phyloP scores from a whole-genome alignment of 768 basidiomycete genomes.

The Thelephora aurantiotincta region DNA sequence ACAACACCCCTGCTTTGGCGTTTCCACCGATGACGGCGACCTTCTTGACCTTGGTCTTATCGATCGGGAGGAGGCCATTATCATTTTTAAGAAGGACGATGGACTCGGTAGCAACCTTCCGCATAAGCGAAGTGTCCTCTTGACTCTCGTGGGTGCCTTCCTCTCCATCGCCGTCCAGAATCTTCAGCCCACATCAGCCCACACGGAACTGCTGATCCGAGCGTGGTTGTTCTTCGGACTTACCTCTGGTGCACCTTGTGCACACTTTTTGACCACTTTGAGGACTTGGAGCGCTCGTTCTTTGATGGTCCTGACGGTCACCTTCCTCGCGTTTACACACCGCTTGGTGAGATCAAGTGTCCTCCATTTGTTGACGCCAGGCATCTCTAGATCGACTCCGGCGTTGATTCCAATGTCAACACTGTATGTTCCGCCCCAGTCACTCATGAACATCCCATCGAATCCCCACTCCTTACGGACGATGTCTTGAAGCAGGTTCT shows the following conservation, averaged over 20 bases:
- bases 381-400: constrained; percentile 75
- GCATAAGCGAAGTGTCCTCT: constrained; percentile 49
- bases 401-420: constrained; percentile 53
- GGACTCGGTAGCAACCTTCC: constrained; percentile 48
- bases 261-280: constrained; percentile 56
- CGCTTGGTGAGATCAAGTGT: constrained; percentile 53
- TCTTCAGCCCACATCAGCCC: constrained; percentile 18
- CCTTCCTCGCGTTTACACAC: constrained; percentile 42
- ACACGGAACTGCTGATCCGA: neutral
- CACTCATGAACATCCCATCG: constrained; percentile 67
- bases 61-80: constrained; percentile 36
- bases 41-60: constrained; percentile 36
- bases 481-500: constrained; percentile 40
- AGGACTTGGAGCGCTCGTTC: constrained; percentile 53
- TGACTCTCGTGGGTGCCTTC: constrained; percentile 51
- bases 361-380: constrained; percentile 64
- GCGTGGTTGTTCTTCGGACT: neutral
- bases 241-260: constrained; percentile 52
- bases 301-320: constrained; percentile 50
- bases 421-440: constrained; percentile 69
- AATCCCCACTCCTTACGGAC: constrained; percentile 65
- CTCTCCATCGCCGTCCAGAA: constrained; percentile 56
- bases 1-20: constrained; percentile 44
- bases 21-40: constrained; percentile 68
- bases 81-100: constrained; percentile 73